Conservation (phyloP, 805 yeast genomes). For the Yarrowia bubula region DNA sequence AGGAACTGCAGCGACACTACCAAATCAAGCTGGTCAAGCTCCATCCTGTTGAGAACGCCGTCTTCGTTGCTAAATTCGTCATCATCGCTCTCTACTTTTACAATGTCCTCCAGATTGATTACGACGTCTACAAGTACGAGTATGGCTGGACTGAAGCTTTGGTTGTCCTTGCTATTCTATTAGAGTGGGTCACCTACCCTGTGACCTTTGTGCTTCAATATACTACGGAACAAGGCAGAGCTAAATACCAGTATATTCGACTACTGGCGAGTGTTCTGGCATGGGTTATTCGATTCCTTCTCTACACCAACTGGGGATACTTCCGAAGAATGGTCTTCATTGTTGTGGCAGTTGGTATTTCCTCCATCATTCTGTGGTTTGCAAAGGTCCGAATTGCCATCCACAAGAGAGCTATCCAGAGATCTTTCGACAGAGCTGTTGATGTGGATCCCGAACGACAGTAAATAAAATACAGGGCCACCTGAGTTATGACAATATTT, state of each 20-base stretch:
- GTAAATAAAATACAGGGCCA: not conserved
- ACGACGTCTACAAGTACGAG: not conserved
- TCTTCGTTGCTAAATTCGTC: not conserved
- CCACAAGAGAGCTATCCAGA: not conserved
- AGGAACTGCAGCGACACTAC: conserved; percentile 4
- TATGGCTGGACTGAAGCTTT: not conserved
- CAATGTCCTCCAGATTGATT: not conserved
- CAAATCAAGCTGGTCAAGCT: not conserved
- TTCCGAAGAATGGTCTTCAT: not conserved
- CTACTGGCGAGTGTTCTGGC: not conserved
- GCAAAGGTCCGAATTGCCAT: not conserved
- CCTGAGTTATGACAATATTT: too few species aligned
- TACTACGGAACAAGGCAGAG: not conserved
- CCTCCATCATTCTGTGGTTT: not conserved
- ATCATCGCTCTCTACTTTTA: not conserved
- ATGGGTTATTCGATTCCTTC: not conserved
- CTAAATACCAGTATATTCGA: not conserved
- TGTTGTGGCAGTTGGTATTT: not conserved
- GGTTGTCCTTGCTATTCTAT: not conserved
- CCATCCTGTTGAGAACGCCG: not conserved
- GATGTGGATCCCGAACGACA: not conserved
- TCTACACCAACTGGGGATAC: not conserved
- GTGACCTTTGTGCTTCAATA: not conserved
- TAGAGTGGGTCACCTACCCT: not conserved
- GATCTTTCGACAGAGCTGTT: not conserved